Percentiles rank a stretch among this genome's conserved stretches.
Conservation (phyloP, 2,329 filamentous ascomycete genomes). For the Pochonia chlamydosporia region DNA sequence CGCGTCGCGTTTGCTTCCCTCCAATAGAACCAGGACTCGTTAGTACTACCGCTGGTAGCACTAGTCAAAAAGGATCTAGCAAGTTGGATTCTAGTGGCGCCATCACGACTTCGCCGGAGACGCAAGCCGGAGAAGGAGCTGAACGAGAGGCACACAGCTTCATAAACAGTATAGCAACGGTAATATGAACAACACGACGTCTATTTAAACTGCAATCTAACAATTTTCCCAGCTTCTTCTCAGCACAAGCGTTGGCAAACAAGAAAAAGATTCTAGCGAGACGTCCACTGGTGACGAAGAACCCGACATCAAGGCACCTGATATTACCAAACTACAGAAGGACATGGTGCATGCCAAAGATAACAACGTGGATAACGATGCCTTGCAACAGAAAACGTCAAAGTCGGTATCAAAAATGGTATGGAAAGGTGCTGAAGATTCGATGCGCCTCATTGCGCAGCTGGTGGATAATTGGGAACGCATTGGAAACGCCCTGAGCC, state of each 20-base stretch:
- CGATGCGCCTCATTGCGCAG: slow-evolving; percentile 55
- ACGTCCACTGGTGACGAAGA: slow-evolving; percentile 50
- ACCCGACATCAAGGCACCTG: slow-evolving; percentile 50
- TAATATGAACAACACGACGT: too few species aligned
- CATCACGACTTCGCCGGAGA: slow-evolving; percentile 75
- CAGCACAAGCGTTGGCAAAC: slow-evolving; percentile 70
- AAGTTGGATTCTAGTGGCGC: slow-evolving; percentile 75
- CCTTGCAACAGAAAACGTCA: slow-evolving; percentile 75
- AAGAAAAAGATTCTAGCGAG: too few species aligned
- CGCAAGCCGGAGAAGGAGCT: slow-evolving; percentile 75
- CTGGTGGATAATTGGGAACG: slow-evolving; percentile 45
- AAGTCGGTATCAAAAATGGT: slow-evolving; percentile 71
- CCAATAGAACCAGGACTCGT: slow-evolving; percentile 72
- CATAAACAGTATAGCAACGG: slow-evolving; percentile 57
- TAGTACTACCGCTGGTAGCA: slow-evolving; percentile 60
- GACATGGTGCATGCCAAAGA: too few species aligned
- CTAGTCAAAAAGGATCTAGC: slow-evolving; percentile 72
- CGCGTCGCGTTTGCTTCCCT: slow-evolving; percentile 63
- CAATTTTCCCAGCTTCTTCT: slow-evolving; percentile 51
- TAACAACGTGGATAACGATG: slow-evolving; percentile 30
- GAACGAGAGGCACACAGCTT: slow-evolving; percentile 80
- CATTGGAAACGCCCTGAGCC: slow-evolving; percentile 52
- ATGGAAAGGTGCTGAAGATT: slow-evolving; percentile 67
- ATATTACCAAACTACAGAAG: slow-evolving; percentile 30
- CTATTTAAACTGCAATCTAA: too few species aligned